phyloP scores from a whole-genome alignment of 176 grass and related monocot species.

The Sorghum bicolor region DNA sequence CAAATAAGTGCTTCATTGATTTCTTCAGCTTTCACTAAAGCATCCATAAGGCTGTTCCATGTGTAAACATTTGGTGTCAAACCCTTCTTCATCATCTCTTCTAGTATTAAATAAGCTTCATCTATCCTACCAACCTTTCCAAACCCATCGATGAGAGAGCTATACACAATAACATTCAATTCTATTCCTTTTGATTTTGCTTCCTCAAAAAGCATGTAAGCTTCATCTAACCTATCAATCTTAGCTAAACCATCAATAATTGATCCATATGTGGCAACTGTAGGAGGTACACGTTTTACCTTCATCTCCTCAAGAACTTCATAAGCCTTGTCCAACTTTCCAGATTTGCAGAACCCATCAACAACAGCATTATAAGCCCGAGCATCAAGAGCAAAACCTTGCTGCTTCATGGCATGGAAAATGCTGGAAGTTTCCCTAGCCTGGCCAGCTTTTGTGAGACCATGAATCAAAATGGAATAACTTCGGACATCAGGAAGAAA shows the following conservation, averaged over 20 bases:
- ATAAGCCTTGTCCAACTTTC: constrained; percentile 90
- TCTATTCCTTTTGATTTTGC: constrained; percentile 77
- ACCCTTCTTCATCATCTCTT: constrained; percentile 98
- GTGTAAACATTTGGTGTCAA: constrained; percentile 86
- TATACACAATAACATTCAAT: constrained; percentile 88
- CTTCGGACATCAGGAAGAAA: constrained; percentile 74
- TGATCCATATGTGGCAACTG: constrained; percentile 82
- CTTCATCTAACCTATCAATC: constrained; percentile 95
- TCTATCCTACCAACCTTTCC: constrained; percentile 95
- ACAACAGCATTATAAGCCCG: constrained; percentile 82
- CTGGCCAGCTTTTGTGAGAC: constrained; percentile 84
- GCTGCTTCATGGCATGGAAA: constrained; percentile 90
- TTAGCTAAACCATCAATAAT: constrained; percentile 91
- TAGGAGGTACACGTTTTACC: constrained; percentile 55
- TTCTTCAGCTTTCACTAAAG: constrained; percentile 93
- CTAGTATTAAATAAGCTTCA: constrained; percentile 92
- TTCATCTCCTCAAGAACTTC: constrained; percentile 95
- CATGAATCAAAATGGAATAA: constrained; percentile 94
- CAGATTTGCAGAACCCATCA: constrained; percentile 92
- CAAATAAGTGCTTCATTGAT: constrained; percentile 90
- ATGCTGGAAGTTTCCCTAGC: constrained; percentile 92
- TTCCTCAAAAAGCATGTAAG: constrained; percentile 98
- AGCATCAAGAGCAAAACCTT: constrained; percentile 71
- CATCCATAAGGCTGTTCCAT: constrained; percentile 90
- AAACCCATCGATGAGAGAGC: constrained; percentile 91